Percentiles rank a stretch among this genome's conserved stretches.
Conservation (phyloP, 768 basidiomycete species). For the Lactifluus pinguis region DNA sequence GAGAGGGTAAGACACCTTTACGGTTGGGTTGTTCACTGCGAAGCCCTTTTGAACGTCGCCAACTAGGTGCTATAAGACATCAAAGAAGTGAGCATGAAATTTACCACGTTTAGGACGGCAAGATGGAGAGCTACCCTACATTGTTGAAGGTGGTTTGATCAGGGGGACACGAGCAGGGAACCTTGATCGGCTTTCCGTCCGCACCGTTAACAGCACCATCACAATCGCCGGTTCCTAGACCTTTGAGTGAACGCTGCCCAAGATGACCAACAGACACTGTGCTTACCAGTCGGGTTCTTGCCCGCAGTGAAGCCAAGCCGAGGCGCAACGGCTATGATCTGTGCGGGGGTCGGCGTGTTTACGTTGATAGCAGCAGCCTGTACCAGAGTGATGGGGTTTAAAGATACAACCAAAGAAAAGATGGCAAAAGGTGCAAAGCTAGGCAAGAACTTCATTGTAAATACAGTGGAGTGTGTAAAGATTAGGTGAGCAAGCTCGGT, state of each 20-base stretch:
- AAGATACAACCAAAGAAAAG: not conserved
- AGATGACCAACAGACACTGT: not conserved
- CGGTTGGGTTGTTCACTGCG: constrained; percentile 55
- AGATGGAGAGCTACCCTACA: constrained; percentile 3
- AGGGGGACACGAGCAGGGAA: constrained; percentile 37
- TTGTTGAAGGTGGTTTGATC: constrained; percentile 27
- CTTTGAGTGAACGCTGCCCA: not conserved
- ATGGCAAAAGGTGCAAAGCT: constrained; percentile 1
- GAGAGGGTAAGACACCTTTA: constrained; percentile 53
- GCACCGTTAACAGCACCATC: constrained; percentile 24
- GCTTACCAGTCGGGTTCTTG: constrained; percentile 22
- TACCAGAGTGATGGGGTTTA: constrained; percentile 20
- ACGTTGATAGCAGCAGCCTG: constrained; percentile 20
- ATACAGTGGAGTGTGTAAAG: not conserved
- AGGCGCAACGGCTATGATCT: constrained; percentile 21
- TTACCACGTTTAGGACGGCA: not conserved
- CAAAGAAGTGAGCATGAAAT: not conserved
- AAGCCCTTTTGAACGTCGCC: constrained; percentile 15
- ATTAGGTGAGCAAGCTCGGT: not conserved
- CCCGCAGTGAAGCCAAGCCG: constrained; percentile 23
- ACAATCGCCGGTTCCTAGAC: constrained; percentile 16
- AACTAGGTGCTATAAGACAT: constrained; percentile 3
- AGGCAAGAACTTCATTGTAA: constrained; percentile 9
- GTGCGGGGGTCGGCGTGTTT: not conserved
- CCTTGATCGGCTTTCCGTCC: constrained; percentile 29